Base-by-base conservation (phyloP, 2,329 filamentous ascomycete species). In the Fusarium tricinctum region DNA sequence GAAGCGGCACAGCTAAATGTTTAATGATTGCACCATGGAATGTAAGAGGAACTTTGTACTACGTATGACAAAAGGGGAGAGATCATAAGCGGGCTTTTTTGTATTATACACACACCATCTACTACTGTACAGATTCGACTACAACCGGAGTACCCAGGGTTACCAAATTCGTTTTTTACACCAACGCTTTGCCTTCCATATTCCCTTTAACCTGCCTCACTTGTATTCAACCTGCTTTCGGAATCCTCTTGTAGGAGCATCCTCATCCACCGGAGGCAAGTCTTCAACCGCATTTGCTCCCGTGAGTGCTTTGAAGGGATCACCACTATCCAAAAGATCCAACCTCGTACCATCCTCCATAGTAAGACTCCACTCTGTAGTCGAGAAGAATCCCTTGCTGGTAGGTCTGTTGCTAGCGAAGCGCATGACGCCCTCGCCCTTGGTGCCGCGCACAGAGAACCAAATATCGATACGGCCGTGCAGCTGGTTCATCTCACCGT, bases 401-500 rank as follows among this genome's bases (percentile, higher is more conserved):
- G 80, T 81, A 71, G 86, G 89, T 76, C 96, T 86, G 77, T 87
- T 84, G 82, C 92, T 96, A 71, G 85, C 87, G 80, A 99, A 97
- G 75, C 88, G 87, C 87, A 97, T 96, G 76, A 89, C 85, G 9
- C 89, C 96, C 71, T 84, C 82, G 59, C 81, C 83, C 77, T 85
- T 89, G 30, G 89, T 92, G 40, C 96, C 96, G 81, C 92, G 93
- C 28, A 99, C 96, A 81, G 88, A 86, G 79, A 97, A 98, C 57
- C 82, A 83, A 61, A 99, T 92, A 83, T 98, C 86, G 78, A 99
- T 97, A 73, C 89, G 85, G 23, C 96, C 96, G 80, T 95, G 93
- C 78, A 98, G 81, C 84, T 97, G 95, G 81, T 97, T 97, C 86
- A 99, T 92, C 82, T 93, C 89, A 64, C 92, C 92, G 74, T 86